Evolutionary conservation across 1,139 yeast genomes (phyloP).

Genomic region (Nadsonia commutata): DNA sequence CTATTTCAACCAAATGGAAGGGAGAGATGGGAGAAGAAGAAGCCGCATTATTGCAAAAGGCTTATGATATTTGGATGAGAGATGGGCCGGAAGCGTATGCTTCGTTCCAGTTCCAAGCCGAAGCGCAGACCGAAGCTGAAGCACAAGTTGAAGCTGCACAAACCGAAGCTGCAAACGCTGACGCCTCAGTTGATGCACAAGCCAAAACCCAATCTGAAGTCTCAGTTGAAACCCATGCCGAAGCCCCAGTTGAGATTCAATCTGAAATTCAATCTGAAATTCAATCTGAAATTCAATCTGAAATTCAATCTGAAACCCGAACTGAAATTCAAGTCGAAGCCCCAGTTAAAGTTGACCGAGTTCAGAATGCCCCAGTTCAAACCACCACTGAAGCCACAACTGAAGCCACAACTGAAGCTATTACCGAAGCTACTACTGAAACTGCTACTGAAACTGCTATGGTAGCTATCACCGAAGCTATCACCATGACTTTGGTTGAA

Average conservation of each 20-base stretch:
- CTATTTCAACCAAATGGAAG: background rate
- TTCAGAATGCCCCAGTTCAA: too few relatives aligned
- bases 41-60: conserved; percentile 15
- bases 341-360: too few relatives aligned
- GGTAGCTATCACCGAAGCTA: too few relatives aligned
- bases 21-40: conserved; percentile 10
- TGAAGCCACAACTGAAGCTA: too few relatives aligned
- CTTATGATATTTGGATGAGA: conserved; percentile 19
- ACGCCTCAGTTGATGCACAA: conserved; percentile 1
- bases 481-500: too few relatives aligned
- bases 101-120: conserved; percentile 9
- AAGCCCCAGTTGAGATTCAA: conserved; percentile 2
- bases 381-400: too few relatives aligned
- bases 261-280: too few relatives aligned
- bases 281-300: too few relatives aligned
- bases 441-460: too few relatives aligned
- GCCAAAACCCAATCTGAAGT: background rate
- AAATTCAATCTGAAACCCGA: too few relatives aligned
- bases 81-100: conserved; percentile 13
- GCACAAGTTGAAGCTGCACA: conserved; percentile 4
- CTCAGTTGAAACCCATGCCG: conserved; percentile 3
- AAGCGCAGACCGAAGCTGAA: conserved; percentile 10
- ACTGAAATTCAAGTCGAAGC: too few relatives aligned
- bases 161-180: background rate
- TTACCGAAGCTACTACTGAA: too few relatives aligned